phyloP scores from a whole-genome alignment of 2,329 filamentous ascomycete genomes.

The Monilinia laxa region DNA sequence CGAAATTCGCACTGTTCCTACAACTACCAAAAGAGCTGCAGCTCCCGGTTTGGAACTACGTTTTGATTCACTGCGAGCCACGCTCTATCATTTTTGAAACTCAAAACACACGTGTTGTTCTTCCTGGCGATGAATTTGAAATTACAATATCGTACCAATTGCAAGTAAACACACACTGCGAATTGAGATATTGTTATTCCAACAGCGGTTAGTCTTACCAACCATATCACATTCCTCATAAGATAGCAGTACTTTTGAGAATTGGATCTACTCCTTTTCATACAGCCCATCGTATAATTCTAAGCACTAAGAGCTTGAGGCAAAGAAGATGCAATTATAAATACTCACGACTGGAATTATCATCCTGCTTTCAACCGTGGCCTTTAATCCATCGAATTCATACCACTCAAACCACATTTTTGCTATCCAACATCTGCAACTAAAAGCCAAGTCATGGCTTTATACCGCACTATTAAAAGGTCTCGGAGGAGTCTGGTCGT shows the following conservation, averaged over 20 bases:
- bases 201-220: no score
- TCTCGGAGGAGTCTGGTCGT: not conserved
- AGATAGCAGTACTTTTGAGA: no score
- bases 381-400: no score
- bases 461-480: not conserved
- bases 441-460: not conserved
- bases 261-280: no score
- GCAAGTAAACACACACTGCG: not conserved
- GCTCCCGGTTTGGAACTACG: not conserved
- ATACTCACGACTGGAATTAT: no score
- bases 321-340: no score
- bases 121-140: not conserved
- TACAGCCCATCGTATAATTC: no score
- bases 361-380: no score
- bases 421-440: not conserved
- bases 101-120: not conserved
- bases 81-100: not conserved
- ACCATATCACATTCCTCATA: no score
- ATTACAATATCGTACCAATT: not conserved
- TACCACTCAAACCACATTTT: no score
- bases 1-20: not conserved
- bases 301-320: no score
- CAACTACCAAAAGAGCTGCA: not conserved
- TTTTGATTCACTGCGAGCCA: not conserved
- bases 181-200: no score